A percentile compares a stretch with the other conserved stretches of the same genome.
Conservation (phyloP, 2,329 filamentous ascomycete species). For the Cyclaneusma minus region DNA sequence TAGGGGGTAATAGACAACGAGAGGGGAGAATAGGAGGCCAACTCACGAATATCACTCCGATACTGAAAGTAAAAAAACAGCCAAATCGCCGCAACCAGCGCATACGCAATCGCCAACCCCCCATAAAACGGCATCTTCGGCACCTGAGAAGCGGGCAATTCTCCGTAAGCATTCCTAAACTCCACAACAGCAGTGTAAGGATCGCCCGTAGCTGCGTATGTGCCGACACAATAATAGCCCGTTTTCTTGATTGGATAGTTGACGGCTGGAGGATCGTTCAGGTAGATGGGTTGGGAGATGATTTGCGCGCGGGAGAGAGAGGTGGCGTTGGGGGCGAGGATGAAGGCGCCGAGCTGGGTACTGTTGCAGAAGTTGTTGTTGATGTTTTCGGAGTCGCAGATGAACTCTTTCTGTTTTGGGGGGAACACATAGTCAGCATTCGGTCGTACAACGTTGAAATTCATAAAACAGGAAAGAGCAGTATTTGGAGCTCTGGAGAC, state of each 20-base stretch:
- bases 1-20: background rate
- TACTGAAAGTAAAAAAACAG: slow-evolving; percentile 92
- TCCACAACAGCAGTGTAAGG: slow-evolving; percentile 72
- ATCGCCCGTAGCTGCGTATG: slow-evolving; percentile 42
- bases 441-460: no score
- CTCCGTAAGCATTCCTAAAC: slow-evolving; percentile 91
- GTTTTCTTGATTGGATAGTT: slow-evolving; percentile 80
- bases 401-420: slow-evolving; percentile 38
- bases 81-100: slow-evolving; percentile 77
- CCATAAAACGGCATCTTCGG: slow-evolving; percentile 96
- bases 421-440: slow-evolving; percentile 17
- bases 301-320: slow-evolving; percentile 57
- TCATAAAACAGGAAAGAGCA: background rate
- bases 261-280: slow-evolving; percentile 59
- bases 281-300: slow-evolving; percentile 64
- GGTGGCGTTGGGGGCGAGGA: slow-evolving; percentile 62
- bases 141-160: slow-evolving; percentile 89
- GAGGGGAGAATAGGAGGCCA: background rate
- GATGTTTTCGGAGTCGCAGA: slow-evolving; percentile 64
- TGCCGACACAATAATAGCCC: slow-evolving; percentile 90
- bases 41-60: slow-evolving; percentile 70
- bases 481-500: slow-evolving; percentile 1
- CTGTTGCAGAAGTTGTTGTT: slow-evolving; percentile 55
- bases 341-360: slow-evolving; percentile 70
- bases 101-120: slow-evolving; percentile 84